Evolutionary conservation across 306 rosid genomes (phyloP).

Genomic region (Vachellia collinsii): DNA sequence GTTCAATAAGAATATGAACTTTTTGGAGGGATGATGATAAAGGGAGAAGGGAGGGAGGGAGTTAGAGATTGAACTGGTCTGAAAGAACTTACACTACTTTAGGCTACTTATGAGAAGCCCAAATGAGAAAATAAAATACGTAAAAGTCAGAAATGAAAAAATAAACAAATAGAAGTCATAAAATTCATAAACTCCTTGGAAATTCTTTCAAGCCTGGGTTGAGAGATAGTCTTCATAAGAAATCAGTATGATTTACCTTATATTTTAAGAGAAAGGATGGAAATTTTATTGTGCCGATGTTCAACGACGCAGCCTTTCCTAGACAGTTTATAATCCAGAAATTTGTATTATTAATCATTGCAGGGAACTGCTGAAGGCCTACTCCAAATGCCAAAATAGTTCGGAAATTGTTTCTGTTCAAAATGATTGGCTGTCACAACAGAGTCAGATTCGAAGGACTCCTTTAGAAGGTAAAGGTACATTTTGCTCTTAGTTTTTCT

Average conservation of each 20-base stretch:
- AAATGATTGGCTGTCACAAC: slow-evolving; percentile 85
- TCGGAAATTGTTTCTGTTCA: slow-evolving; percentile 76
- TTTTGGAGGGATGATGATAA: neutral
- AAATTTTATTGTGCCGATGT: too few relatives aligned
- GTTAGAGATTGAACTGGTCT: neutral
- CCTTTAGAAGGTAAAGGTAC: slow-evolving; percentile 65
- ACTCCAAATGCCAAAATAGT: slow-evolving; percentile 80
- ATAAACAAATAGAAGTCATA: too few relatives aligned
- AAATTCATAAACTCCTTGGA: too few relatives aligned
- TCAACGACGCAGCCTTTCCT: too few relatives aligned
- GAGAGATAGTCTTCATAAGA: neutral
- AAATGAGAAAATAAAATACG: neutral
- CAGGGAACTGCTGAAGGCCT: slow-evolving; percentile 90
- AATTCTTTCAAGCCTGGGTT: too few relatives aligned
- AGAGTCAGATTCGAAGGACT: slow-evolving; percentile 55
- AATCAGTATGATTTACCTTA: neutral
- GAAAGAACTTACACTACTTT: neutral
- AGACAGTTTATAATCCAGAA: neutral
- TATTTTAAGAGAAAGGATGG: too few relatives aligned
- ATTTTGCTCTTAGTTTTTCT: neutral
- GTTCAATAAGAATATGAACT: slow-evolving; percentile 21
- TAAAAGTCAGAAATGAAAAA: neutral
- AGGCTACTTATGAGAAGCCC: neutral
- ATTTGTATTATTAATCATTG: slow-evolving; percentile 23
- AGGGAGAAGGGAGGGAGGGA: neutral